These are phyloP conservation scores for Datura wrightii DNA, from an alignment of 257 asterid species.

Conservation along the genomic window DNA sequence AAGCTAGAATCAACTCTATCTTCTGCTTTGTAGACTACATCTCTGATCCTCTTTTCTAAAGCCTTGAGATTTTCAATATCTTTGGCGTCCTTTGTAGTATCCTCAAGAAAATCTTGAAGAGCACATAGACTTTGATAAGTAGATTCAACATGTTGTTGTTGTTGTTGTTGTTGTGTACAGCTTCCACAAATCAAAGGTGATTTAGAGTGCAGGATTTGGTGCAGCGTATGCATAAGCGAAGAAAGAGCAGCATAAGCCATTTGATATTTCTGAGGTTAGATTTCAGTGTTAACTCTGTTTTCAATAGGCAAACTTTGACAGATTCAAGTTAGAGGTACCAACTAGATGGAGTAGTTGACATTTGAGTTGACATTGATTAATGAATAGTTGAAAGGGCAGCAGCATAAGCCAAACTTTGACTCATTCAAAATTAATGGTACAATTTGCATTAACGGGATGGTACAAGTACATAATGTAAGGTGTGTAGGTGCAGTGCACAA, in stretches of 20 bases:
- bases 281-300: not conserved
- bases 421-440: not conserved
- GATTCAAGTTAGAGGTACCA: not conserved
- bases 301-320: not conserved
- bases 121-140: not conserved
- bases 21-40: conserved; percentile 27
- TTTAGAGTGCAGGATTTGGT: conserved; percentile 35
- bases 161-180: conserved; percentile 2
- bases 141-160: conserved; percentile 20
- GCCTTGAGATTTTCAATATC: not conserved
- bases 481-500: not conserved
- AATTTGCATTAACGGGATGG: not conserved
- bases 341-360: no score
- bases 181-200: not conserved
- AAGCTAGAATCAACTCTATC: conserved; percentile 23
- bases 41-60: conserved; percentile 28
- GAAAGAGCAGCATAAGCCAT: conserved; percentile 44
- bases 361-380: no score
- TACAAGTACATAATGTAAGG: not conserved
- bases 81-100: not conserved
- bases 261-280: not conserved
- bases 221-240: conserved; percentile 35
- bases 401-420: conserved; percentile 34
- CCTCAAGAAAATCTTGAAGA: conserved; percentile 26
- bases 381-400: conserved; percentile 28